A percentile compares a stretch with the other conserved stretches of the same genome.
phyloP scores from a whole-genome alignment of 1,284 basidiomycete species.

The Mycosarcoma mackinlayi region DNA sequence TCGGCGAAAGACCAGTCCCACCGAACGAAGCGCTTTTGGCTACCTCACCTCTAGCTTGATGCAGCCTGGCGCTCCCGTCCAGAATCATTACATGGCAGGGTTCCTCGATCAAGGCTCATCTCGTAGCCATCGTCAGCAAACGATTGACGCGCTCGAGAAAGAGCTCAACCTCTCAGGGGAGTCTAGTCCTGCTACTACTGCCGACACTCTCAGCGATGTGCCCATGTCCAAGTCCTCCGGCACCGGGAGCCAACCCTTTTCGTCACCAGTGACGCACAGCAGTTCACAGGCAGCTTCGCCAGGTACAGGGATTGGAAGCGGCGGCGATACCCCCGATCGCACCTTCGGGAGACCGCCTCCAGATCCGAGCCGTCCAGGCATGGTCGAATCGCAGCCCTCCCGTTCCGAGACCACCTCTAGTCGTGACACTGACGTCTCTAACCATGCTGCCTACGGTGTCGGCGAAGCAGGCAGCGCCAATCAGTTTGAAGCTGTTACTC shows the following conservation, averaged over 20 bases:
- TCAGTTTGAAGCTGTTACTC: slow-evolving; percentile 9
- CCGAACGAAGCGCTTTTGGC: slow-evolving; percentile 27
- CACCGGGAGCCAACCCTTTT: not conserved
- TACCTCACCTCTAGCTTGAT: slow-evolving; percentile 20
- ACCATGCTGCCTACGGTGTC: slow-evolving; percentile 22
- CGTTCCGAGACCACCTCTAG: slow-evolving; percentile 27
- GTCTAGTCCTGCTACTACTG: slow-evolving; percentile 5
- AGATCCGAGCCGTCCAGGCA: slow-evolving; percentile 9
- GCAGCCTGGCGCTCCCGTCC: slow-evolving; percentile 1
- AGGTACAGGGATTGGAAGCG: not conserved
- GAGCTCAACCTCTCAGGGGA: slow-evolving; percentile 15
- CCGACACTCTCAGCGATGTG: too few relatives aligned
- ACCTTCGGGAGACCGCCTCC: slow-evolving; percentile 23
- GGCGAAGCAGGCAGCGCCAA: slow-evolving; percentile 29
- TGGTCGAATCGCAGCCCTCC: slow-evolving; percentile 15
- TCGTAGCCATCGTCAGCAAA: slow-evolving; percentile 6
- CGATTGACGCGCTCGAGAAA: slow-evolving; percentile 21
- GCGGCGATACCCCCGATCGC: slow-evolving; percentile 16
- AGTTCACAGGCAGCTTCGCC: slow-evolving; percentile 5
- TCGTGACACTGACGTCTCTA: slow-evolving; percentile 20
- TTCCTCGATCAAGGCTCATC: slow-evolving; percentile 14
- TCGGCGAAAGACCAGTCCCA: slow-evolving; percentile 27
- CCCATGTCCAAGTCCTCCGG: too few relatives aligned
- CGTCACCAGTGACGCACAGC: slow-evolving; percentile 1
- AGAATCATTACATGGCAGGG: slow-evolving; percentile 20